Evolutionary conservation across 2,329 filamentous ascomycete species (phyloP).

Genomic region (Nigrograna mackinnonii): DNA sequence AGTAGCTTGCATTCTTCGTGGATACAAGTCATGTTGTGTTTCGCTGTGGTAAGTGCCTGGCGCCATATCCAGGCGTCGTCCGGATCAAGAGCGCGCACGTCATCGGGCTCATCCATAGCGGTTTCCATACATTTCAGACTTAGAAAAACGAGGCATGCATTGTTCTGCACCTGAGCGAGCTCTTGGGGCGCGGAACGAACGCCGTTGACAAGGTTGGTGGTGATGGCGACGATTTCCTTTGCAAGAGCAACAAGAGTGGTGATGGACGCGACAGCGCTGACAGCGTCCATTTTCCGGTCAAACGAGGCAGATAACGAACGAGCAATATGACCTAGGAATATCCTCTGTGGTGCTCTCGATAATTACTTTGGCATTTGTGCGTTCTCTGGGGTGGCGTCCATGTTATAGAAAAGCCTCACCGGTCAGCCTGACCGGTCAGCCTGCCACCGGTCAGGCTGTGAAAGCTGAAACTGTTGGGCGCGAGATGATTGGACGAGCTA

Average conservation of each 20-base stretch:
- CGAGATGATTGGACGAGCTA: too few relatives aligned
- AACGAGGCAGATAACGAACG: too few relatives aligned
- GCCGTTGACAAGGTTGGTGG: background rate
- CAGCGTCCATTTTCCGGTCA: slow-evolving; percentile 1
- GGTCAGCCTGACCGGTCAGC: too few relatives aligned
- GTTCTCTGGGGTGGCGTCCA: too few relatives aligned
- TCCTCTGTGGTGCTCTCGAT: too few relatives aligned
- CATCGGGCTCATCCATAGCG: too few relatives aligned
- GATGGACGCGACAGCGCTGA: slow-evolving; percentile 6
- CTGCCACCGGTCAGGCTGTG: too few relatives aligned
- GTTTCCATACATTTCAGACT: background rate
- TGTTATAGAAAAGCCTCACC: too few relatives aligned
- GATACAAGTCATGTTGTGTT: background rate
- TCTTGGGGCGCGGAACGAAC: background rate
- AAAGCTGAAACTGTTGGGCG: too few relatives aligned
- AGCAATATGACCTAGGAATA: too few relatives aligned
- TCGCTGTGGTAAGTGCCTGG: background rate
- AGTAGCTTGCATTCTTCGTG: background rate
- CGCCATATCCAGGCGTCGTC: background rate
- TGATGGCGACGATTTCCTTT: slow-evolving; percentile 5
- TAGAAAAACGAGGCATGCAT: background rate
- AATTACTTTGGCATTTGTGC: too few relatives aligned
- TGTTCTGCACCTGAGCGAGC: background rate
- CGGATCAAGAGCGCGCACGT: too few relatives aligned
- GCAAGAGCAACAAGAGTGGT: slow-evolving; percentile 5